Evolutionary conservation across 306 rosid genomes (phyloP), one percentile per base, ranked within the genome.

Genomic region (Cicer pinnatifidum): DNA sequence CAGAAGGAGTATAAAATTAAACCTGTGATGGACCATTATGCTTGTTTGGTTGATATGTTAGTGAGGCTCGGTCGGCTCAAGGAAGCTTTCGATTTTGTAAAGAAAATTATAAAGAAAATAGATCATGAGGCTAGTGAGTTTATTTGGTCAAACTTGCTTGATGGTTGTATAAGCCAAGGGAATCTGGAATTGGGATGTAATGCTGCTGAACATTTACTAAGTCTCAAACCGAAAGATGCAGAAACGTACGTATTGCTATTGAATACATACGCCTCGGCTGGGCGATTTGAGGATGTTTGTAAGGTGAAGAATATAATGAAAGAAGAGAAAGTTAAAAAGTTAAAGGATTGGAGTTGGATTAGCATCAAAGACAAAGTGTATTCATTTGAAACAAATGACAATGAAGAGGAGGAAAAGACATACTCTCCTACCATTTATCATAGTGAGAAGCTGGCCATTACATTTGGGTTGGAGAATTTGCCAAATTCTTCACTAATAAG

Each of bases 281-380:
- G 85, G 69, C 69, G 87, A 78, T 85, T 79, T 76, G 76, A 85
- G 70, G 94, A 91, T 76, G 96, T 86, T 82, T 83, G 89, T 28
- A 83, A 67, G 64, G 90, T 94, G 82, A 89, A 80, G 77, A 84
- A 87, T 76, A 48, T 84, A 78, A 94, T 91, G 98, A 78, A 76
- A 85, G 91, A 89, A 37, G 85, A 94, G 82, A 82, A 81, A 66
- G 69, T 87, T 53, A 87, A 80, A 63, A 84, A 88, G 40, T 71
- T 91, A 44, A 73, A 81, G 50, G 97, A 94, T 77, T 94, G 90
- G 94, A 94, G 98, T 85, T 85, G 97, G 97, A 88, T 94, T 80
- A 88, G 87, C 86, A 85, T 89, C 72, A 89, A 83, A 72, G 85
- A 88, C 54, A 89, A 54, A 86, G 85, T 89, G 20, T 81, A 85